phyloP scores from a whole-genome alignment of 805 yeast genomes.

The Naumovozyma baii region DNA sequence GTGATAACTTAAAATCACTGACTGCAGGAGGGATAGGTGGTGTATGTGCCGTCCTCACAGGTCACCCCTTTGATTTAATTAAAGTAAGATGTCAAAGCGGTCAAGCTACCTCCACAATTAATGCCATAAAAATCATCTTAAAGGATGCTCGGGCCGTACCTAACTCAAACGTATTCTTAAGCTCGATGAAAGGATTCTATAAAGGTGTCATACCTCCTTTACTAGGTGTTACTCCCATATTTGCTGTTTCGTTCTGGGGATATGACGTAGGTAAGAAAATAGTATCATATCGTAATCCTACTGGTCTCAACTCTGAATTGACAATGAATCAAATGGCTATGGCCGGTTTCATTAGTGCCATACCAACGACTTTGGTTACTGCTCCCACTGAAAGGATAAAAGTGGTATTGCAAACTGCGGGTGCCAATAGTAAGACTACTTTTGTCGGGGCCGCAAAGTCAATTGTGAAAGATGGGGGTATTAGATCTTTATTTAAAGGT shows the following conservation, averaged over 20 bases:
- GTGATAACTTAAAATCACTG: conserved; percentile 76
- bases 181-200: conserved; percentile 54
- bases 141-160: conserved; percentile 27
- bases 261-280: conserved; percentile 84
- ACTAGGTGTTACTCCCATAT: conserved; percentile 96
- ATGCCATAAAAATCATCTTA: conserved; percentile 62
- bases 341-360: conserved; percentile 90
- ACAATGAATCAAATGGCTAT: conserved; percentile 65
- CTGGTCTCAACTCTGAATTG: conserved; percentile 27
- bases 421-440: conserved; percentile 12
- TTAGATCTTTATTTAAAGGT: conserved; percentile 80
- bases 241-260: conserved; percentile 98
- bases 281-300: conserved; percentile 38
- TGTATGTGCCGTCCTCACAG: conserved; percentile 86
- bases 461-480: conserved; percentile 71
- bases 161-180: conserved; percentile 10
- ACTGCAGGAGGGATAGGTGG: conserved; percentile 96
- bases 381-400: conserved; percentile 96
- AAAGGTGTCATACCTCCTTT: conserved; percentile 92
- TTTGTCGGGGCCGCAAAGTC: conserved; percentile 42
- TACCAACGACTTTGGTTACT: conserved; percentile 92
- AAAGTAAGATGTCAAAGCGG: conserved; percentile 84
- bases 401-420: conserved; percentile 79
- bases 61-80: conserved; percentile 91
- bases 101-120: conserved; percentile 49